Evolutionary conservation across 2,329 filamentous ascomycete species (phyloP).

Genomic region (Thermothelomyces thermophilus): DNA sequence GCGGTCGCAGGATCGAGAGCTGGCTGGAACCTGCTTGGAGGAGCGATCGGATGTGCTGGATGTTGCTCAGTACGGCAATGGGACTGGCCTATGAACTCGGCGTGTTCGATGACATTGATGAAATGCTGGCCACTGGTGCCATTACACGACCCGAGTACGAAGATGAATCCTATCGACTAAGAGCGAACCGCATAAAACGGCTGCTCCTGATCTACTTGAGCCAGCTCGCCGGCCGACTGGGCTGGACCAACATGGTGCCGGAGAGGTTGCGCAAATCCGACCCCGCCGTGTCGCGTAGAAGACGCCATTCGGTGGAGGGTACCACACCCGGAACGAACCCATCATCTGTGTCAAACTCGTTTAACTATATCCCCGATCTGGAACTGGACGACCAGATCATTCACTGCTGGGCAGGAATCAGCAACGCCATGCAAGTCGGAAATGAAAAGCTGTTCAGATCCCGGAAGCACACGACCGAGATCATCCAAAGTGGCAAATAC

Average conservation of each 20-base stretch:
- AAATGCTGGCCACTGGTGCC: constrained; percentile 53
- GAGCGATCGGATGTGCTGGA: constrained; percentile 95
- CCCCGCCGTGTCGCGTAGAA: constrained; percentile 46
- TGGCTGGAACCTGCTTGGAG: constrained; percentile 97
- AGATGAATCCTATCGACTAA: constrained; percentile 68
- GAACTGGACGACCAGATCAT: constrained; percentile 64
- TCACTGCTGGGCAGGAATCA: constrained; percentile 91
- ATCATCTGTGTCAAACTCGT: constrained; percentile 49
- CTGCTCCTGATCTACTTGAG: constrained; percentile 86
- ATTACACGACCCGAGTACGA: constrained; percentile 61
- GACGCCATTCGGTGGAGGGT: constrained; percentile 45
- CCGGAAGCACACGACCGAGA: constrained; percentile 76
- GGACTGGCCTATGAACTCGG: constrained; percentile 89
- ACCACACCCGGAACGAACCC: constrained; percentile 55
- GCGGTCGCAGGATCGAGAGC: constrained; percentile 80
- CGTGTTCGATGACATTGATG: constrained; percentile 86
- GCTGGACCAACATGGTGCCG: constrained; percentile 90
- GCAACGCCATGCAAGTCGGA: constrained; percentile 82
- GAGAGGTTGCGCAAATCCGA: constrained; percentile 54
- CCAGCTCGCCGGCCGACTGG: constrained; percentile 86
- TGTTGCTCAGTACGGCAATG: constrained; percentile 86
- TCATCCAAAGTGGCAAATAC: constrained; percentile 83
- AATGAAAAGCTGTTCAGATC: constrained; percentile 86
- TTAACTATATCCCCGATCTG: constrained; percentile 61
- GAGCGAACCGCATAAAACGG: constrained; percentile 75